Percentiles rank a stretch among this genome's conserved stretches.
Evolutionary conservation across 208 protist genomes (phyloP).

Genomic region (Porcisia deanei): DNA sequence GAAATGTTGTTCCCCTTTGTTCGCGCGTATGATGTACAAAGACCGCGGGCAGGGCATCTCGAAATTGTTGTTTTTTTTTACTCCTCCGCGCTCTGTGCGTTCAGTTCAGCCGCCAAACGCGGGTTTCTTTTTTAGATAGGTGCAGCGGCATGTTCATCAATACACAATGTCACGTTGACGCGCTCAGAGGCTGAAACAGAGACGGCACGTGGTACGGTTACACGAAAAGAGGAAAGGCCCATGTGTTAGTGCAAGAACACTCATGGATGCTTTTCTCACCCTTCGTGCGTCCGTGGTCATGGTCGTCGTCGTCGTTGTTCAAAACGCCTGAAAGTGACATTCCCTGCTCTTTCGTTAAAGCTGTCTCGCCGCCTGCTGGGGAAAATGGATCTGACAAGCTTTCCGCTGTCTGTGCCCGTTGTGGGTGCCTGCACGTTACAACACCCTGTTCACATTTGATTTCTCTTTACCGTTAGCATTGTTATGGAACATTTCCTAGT

Average conservation of each 20-base stretch:
- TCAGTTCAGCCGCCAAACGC: no score
- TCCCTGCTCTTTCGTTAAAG: background rate
- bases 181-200: background rate
- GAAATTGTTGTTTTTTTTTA: background rate
- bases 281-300: background rate
- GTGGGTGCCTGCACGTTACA: background rate
- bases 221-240: background rate
- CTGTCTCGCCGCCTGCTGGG: background rate
- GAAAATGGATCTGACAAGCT: background rate
- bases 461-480: constrained; percentile 7
- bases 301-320: background rate
- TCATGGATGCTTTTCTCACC: background rate
- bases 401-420: constrained; percentile 1
- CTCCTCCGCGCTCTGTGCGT: background rate
- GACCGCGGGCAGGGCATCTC: no score
- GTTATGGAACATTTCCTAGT: background rate
- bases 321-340: background rate
- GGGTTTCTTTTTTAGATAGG: background rate
- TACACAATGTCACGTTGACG: no score
- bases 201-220: background rate
- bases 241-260: background rate
- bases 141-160: background rate
- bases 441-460: background rate
- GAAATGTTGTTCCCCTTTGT: background rate
- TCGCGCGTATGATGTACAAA: no score